Conservation (phyloP, 2,329 filamentous ascomycete species). For the Botrytis byssoidea region DNA sequence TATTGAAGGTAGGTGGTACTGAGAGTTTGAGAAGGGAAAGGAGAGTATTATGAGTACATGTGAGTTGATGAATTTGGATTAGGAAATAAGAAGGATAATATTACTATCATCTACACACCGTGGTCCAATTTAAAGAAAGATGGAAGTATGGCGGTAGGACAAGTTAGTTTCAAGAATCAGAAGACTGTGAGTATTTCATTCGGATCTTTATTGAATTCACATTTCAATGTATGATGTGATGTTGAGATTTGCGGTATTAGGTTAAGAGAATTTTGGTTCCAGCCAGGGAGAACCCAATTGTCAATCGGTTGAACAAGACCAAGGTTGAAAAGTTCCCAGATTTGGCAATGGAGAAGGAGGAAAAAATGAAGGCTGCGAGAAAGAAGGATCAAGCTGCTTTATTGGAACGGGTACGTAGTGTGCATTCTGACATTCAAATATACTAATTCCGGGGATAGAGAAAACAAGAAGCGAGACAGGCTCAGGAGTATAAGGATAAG, state of each 20-base stretch:
- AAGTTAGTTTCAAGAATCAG: slow-evolving; percentile 90
- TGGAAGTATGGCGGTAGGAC: slow-evolving; percentile 90
- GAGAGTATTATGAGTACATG: slow-evolving; percentile 19
- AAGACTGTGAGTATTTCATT: slow-evolving; percentile 54
- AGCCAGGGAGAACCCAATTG: slow-evolving; percentile 80
- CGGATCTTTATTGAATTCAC: neutral
- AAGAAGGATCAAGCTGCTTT: slow-evolving; percentile 65
- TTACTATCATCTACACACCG: slow-evolving; percentile 95
- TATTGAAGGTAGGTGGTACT: slow-evolving; percentile 69
- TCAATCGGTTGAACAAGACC: slow-evolving; percentile 99
- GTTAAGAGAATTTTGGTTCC: slow-evolving; percentile 80
- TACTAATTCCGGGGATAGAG: slow-evolving; percentile 48
- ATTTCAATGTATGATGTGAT: neutral
- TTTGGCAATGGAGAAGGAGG: slow-evolving; percentile 77
- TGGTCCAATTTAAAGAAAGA: slow-evolving; percentile 97
- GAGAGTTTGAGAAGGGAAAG: neutral
- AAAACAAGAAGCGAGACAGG: slow-evolving; percentile 71
- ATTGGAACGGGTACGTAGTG: slow-evolving; percentile 56
- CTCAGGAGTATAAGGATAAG: slow-evolving; percentile 80
- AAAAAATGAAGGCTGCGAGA: slow-evolving; percentile 67
- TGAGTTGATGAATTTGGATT: slow-evolving; percentile 1
- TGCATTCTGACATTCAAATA: neutral
- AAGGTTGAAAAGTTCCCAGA: slow-evolving; percentile 86
- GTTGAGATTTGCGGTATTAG: slow-evolving; percentile 38
- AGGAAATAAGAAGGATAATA: slow-evolving; percentile 98